Evolutionary conservation across 1,139 yeast genomes (phyloP).

Genomic region (Kluyveromyces sp.): DNA sequence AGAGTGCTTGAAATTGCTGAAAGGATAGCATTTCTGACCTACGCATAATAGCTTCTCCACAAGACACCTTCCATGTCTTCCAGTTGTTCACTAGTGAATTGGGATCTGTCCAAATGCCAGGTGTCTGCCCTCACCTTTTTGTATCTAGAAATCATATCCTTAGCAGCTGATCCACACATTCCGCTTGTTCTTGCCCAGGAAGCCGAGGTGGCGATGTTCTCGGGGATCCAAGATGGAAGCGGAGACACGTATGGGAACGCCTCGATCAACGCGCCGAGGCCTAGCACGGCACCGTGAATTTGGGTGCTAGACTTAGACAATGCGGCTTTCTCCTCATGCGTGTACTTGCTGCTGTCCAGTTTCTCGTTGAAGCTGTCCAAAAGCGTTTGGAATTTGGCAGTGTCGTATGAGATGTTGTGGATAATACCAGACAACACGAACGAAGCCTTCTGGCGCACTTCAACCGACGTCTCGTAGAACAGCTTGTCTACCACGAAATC

Average conservation of each 20-base stretch:
- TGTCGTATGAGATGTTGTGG: conserved; percentile 59
- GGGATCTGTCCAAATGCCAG: conserved; percentile 84
- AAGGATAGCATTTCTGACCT: conserved; percentile 11
- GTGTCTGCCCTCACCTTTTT: conserved; percentile 93
- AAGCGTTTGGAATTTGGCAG: conserved; percentile 33
- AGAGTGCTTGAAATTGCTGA: too few species aligned
- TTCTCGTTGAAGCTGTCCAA: conserved; percentile 36
- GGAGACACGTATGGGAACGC: conserved; percentile 92
- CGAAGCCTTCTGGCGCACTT: conserved; percentile 73
- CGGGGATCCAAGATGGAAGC: conserved; percentile 87
- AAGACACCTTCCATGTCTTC: conserved; percentile 93
- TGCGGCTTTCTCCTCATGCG: conserved; percentile 25
- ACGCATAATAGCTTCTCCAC: conserved; percentile 88
- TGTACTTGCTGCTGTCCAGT: conserved; percentile 27
- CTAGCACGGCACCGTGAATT: conserved; percentile 84
- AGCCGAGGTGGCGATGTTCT: conserved; percentile 61
- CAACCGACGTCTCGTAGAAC: conserved; percentile 54
- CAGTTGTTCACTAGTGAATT: conserved; percentile 70
- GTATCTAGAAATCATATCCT: conserved; percentile 72
- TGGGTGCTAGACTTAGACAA: conserved; percentile 40
- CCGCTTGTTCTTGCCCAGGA: conserved; percentile 63
- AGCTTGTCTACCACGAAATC: conserved; percentile 48
- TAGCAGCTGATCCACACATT: conserved; percentile 76
- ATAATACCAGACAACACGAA: conserved; percentile 73
- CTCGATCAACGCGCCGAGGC: conserved; percentile 79